Base-by-base conservation (phyloP, 495 filamentous ascomycete genomes). In the Penicillium canariense region DNA sequence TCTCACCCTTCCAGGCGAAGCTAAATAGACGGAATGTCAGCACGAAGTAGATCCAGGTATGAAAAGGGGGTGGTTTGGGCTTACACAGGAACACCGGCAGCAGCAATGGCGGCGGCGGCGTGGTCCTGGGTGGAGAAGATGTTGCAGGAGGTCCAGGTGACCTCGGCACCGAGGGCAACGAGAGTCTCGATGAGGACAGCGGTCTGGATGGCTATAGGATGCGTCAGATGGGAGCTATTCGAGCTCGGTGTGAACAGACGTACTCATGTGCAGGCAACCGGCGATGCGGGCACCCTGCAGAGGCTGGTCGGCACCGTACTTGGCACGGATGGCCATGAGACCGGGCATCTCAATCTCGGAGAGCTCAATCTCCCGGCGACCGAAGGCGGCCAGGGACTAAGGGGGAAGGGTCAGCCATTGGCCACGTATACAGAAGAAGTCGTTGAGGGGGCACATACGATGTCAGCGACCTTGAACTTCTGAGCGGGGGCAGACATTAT, bases 1-100 rank as follows among this genome's bases (percentile, higher is more conserved):
- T 96, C 87, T 98, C 94, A 71, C 94, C 94, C 82, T 98, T 97
- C 95, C 95, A 98, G 76, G 94, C 94, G 71, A 98, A 98, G 69
- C 82, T 85, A 54, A 15, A 38, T 14, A 27, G 1, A 20, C 17
- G 9, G 42, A 62, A 38, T 8, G 5, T 27, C 10, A 38, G 32
- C 39, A 25, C n/a, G 23, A 7, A 14, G 30, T 27, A 12, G 14
- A 34, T 30, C 1, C 36, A n/a, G 25, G 31, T 46, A 35, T 18
- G 3, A 11, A 32, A 15, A 39, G 11, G 30, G 51, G 42, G 23
- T 9, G 2, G 4, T 45, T 46, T 20, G 9, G 31, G 67, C 82
- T 69, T 83, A 85, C 82, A 98, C 94, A 64, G 94, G 91, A 55
- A 94, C 86, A 73, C 94, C 94, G 48, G 84, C 81, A 51, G 94